Evolutionary conservation across 257 asterid species (phyloP), one percentile per base, ranked within the genome.

Genomic region (Rubia yunnanensis): DNA sequence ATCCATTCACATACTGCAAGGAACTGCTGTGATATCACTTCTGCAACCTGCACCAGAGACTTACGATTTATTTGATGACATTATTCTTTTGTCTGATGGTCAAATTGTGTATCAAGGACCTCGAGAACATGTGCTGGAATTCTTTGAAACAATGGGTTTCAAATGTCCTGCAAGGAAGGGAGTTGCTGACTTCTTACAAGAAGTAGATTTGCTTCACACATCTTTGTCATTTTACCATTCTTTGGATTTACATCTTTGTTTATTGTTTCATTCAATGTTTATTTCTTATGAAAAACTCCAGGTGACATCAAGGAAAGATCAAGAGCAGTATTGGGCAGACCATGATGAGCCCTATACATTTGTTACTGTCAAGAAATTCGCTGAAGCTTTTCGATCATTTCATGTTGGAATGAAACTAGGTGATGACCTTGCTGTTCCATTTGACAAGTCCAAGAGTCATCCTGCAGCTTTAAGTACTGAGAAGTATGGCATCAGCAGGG

Each of bases 1-100:
- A 70, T 74, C 86, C 24, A 82, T 88, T 46, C 92, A 72, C 72
- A 83, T 88, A 57, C 75, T 88, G 60, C 84, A 83, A 76, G 81
- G 81, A 61, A 91, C 98, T 34, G 81, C 91, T 24, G 68, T 91
- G 34, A 84, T 91, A 61, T 91, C 96, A 24, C 90, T 91, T 26
- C 67, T 91, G 81, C 98, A 91, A 72, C 96, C 98, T 22, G 95
- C 86, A 68, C 98, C 98, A 15, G 96, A 88, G 77, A 88, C 98
- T n/a, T 91, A 80, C 39, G 77, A 81, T 69, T 81, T 91, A 76
- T 91, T 91, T 76, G 98, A 91, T 63, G 98, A 91, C 69, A 72
- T 91, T 55, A 88, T 91, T 75, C 87, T 91, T 46, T 49, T 91
- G 15, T 77, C 94, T 14, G 98, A 91, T 79, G 98, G 98, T 10